Evolutionary conservation across 2,329 filamentous ascomycete species (phyloP).

Genomic region (Ceratocystiopsis minuta): DNA sequence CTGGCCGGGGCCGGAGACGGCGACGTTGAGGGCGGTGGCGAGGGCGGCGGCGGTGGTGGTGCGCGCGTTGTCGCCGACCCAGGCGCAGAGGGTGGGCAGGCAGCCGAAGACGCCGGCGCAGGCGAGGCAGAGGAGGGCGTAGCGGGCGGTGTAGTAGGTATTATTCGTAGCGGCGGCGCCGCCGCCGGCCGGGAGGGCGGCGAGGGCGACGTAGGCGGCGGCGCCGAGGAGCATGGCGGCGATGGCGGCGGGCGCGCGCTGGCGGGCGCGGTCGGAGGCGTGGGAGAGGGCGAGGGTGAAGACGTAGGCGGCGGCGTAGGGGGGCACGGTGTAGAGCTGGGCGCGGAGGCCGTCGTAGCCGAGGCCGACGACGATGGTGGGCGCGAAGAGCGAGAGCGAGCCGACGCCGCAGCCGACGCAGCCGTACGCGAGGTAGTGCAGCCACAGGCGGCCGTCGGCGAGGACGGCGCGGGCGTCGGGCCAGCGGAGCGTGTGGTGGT

Average conservation of each 20-base stretch:
- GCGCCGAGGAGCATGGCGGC: constrained; percentile 2
- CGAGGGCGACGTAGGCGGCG: constrained; percentile 4
- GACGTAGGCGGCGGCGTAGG: constrained; percentile 42
- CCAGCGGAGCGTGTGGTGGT: constrained; percentile 45
- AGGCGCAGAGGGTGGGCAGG: constrained; percentile 12
- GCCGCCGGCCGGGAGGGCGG: constrained; percentile 10
- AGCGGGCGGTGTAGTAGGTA: constrained; percentile 11
- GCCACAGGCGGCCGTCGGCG: constrained; percentile 50
- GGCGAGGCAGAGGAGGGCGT: constrained; percentile 10
- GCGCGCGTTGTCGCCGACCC: constrained; percentile 9
- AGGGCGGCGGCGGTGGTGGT: constrained; percentile 32
- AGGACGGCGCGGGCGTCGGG: constrained; percentile 51
- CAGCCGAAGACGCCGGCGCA: constrained; percentile 11
- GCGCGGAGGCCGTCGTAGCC: constrained; percentile 32
- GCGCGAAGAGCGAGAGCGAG: constrained; percentile 42
- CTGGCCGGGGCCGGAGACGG: constrained; percentile 36
- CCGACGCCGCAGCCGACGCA: constrained; percentile 36
- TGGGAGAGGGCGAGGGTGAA: constrained; percentile 1
- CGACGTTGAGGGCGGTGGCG: constrained; percentile 39
- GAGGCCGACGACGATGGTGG: constrained; percentile 39
- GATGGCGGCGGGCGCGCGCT: constrained; percentile 3
- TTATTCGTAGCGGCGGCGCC: too few relatives aligned
- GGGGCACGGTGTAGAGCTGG: constrained; percentile 49
- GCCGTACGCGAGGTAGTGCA: constrained; percentile 39
- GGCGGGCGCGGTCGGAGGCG: not conserved